Evolutionary conservation across 257 asterid species (phyloP).

Genomic region (Pogostemon cablin): DNA sequence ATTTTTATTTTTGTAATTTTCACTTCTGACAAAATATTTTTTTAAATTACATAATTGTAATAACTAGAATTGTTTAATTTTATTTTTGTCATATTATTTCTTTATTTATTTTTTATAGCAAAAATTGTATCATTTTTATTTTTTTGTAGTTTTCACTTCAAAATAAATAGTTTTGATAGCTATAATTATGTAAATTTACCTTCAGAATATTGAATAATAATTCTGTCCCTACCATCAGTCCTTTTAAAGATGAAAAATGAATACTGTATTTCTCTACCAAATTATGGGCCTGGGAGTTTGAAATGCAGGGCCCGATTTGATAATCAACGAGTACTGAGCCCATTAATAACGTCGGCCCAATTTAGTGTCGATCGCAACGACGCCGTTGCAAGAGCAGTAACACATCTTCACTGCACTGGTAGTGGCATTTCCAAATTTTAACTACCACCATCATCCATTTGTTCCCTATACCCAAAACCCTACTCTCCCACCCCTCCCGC

Average conservation of each 20-base stretch:
- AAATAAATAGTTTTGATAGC: constrained; percentile 30
- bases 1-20: not conserved
- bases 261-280: not conserved
- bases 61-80: not conserved
- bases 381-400: constrained; percentile 28
- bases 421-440: constrained; percentile 22
- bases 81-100: not conserved
- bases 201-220: no score
- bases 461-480: constrained; percentile 36
- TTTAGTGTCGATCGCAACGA: not conserved
- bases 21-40: constrained; percentile 52
- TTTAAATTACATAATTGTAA: not conserved
- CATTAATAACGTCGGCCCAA: constrained; percentile 1
- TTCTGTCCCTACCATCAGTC: no score
- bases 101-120: not conserved
- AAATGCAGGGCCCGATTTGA: not conserved
- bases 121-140: no score
- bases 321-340: not conserved
- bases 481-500: constrained; percentile 13
- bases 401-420: not conserved
- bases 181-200: no score
- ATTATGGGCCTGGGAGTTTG: not conserved
- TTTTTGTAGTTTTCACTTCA: constrained; percentile 39
- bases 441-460: constrained; percentile 28
- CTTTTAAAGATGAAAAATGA: no score